Conservation (phyloP, 1,284 basidiomycete genomes). For the Fereydounia khargensis region DNA sequence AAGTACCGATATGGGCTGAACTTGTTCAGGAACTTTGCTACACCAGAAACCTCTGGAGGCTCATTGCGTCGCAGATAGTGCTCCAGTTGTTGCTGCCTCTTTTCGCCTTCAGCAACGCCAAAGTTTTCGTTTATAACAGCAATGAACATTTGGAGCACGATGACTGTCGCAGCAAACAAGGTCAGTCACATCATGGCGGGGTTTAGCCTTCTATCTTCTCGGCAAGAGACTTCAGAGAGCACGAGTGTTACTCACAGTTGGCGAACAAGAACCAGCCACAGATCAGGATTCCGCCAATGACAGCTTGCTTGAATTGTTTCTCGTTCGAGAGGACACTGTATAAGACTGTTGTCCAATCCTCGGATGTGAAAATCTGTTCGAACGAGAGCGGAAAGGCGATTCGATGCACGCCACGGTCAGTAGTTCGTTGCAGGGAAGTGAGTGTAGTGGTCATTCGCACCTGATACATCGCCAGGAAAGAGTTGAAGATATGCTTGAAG, state of each 20-base stretch:
- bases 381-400: too few species aligned
- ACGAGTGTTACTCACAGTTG: slow-evolving; percentile 68
- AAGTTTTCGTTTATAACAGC: slow-evolving; percentile 99
- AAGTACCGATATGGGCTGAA: slow-evolving; percentile 87
- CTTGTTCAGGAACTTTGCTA: slow-evolving; percentile 62
- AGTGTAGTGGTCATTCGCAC: slow-evolving; percentile 43
- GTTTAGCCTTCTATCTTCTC: too few species aligned
- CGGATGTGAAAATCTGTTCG: slow-evolving; percentile 82
- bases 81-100: slow-evolving; percentile 76
- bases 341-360: slow-evolving; percentile 88
- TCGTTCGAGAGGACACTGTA: slow-evolving; percentile 71
- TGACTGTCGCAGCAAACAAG: slow-evolving; percentile 63
- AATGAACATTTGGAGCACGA: slow-evolving; percentile 96
- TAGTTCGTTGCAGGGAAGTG: not conserved
- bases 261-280: slow-evolving; percentile 86
- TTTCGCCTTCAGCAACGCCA: slow-evolving; percentile 84
- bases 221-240: too few species aligned
- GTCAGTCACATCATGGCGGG: not conserved
- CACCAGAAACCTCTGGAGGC: slow-evolving; percentile 36
- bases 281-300: slow-evolving; percentile 74
- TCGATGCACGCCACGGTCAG: too few species aligned
- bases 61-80: slow-evolving; percentile 61
- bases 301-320: slow-evolving; percentile 68
- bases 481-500: slow-evolving; percentile 84
- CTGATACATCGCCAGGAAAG: slow-evolving; percentile 83